phyloP scores from a whole-genome alignment of 1,284 basidiomycete species.

The Ustilago hordei region DNA sequence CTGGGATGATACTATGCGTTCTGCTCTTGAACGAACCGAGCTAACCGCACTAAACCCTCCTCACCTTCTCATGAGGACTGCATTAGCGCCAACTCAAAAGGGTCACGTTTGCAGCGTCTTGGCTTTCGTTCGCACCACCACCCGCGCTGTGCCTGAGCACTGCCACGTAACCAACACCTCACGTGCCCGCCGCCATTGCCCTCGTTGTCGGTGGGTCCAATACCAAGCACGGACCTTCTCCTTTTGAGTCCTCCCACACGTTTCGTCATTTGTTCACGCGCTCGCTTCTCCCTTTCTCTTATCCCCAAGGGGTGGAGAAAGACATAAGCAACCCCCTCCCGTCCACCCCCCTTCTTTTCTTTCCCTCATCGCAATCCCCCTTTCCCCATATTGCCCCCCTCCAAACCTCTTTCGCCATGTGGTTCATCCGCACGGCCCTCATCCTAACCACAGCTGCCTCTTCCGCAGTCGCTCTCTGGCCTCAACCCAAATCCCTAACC shows the following conservation, averaged over 20 bases:
- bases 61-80: neutral
- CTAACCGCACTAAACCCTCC: neutral
- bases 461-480: conserved; percentile 46
- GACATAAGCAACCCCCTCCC: neutral
- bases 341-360: neutral
- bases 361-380: neutral
- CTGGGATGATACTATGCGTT: too few species aligned
- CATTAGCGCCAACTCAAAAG: neutral
- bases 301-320: neutral
- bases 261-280: neutral
- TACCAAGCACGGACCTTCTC: neutral
- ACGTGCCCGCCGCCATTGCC: neutral
- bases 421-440: conserved; percentile 11
- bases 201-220: neutral
- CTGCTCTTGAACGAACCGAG: too few species aligned
- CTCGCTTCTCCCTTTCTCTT: neutral
- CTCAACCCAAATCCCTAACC: conserved; percentile 74
- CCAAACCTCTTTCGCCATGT: conserved; percentile 11
- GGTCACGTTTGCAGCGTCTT: too few species aligned
- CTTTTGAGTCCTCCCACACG: neutral
- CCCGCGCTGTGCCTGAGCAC: neutral
- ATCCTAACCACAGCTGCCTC: conserved; percentile 21
- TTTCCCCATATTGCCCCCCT: neutral
- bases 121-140: too few species aligned
- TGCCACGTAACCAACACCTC: neutral